These are phyloP conservation scores for Arxiozyma slooffiae DNA, from an alignment of 1,139 yeast genomes.

Conservation along the genomic window DNA sequence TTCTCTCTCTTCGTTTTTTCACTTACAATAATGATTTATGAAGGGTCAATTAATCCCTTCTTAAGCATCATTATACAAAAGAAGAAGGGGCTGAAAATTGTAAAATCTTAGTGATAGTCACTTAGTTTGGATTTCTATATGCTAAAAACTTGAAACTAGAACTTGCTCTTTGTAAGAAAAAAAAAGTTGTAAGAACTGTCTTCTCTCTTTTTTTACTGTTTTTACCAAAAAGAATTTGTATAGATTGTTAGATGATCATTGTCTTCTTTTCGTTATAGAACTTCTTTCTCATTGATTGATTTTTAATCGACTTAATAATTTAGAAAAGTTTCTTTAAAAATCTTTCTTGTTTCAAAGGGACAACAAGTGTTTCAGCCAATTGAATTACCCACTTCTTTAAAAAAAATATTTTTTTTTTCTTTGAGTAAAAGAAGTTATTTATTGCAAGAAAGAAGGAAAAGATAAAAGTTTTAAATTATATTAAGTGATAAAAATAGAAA, in stretches of 20 bases:
- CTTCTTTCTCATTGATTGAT: background rate
- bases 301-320: background rate
- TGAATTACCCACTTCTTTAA: background rate
- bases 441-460: background rate
- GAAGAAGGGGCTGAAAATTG: background rate
- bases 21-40: too few relatives aligned
- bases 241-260: too few relatives aligned
- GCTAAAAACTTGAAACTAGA: too few relatives aligned
- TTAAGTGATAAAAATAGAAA: background rate
- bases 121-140: too few relatives aligned
- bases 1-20: too few relatives aligned
- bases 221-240: too few relatives aligned
- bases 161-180: too few relatives aligned
- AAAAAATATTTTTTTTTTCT: too few relatives aligned
- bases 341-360: background rate
- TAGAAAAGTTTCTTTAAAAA: constrained; percentile 1
- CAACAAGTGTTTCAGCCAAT: too few relatives aligned
- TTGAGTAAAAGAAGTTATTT: background rate
- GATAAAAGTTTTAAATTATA: background rate
- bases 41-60: background rate
- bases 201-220: too few relatives aligned
- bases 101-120: too few relatives aligned
- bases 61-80: background rate
- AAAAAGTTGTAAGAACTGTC: too few relatives aligned
- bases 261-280: background rate